Percentiles rank a stretch among this genome's conserved stretches.
These are phyloP conservation scores for Cucurbita ficifolia DNA, from an alignment of 306 rosid species.

Conservation along the genomic window DNA sequence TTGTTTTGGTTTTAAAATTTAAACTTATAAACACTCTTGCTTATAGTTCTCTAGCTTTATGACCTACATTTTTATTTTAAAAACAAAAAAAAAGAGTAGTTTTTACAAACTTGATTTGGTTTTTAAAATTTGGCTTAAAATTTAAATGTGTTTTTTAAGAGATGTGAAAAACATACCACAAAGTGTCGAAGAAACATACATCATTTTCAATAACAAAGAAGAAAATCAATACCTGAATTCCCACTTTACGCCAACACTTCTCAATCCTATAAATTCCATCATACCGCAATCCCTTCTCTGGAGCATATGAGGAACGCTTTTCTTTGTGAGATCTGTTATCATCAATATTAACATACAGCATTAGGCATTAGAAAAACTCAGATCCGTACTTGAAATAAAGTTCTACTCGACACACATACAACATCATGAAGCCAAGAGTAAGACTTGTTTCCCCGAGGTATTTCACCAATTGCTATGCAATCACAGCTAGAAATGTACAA, in stretches of 20 bases:
- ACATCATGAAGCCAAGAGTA: background rate
- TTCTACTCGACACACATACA: background rate
- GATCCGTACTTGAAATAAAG: background rate
- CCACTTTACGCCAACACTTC: constrained; percentile 75
- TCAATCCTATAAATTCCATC: constrained; percentile 77
- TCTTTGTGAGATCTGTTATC: constrained; percentile 53
- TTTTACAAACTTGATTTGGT: too few species aligned
- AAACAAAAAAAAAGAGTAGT: too few species aligned
- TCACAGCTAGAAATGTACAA: background rate
- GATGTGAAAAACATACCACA: too few species aligned
- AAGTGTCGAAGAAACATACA: too few species aligned
- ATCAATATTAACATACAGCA: background rate
- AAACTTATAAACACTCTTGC: too few species aligned
- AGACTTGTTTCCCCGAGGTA: background rate
- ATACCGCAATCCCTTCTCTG: constrained; percentile 51
- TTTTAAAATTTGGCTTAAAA: too few species aligned
- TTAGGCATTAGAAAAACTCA: background rate
- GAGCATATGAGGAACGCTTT: constrained; percentile 74
- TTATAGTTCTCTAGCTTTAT: too few species aligned
- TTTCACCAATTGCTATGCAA: background rate
- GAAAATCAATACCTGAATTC: constrained; percentile 35
- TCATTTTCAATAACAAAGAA: too few species aligned
- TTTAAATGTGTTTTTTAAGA: too few species aligned
- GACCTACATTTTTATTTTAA: too few species aligned
- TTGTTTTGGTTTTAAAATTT: too few species aligned